Evolutionary conservation across 768 basidiomycete genomes (phyloP), one percentile per base, ranked within the genome.

Genomic region (Pilatotrama ljubarskyi): DNA sequence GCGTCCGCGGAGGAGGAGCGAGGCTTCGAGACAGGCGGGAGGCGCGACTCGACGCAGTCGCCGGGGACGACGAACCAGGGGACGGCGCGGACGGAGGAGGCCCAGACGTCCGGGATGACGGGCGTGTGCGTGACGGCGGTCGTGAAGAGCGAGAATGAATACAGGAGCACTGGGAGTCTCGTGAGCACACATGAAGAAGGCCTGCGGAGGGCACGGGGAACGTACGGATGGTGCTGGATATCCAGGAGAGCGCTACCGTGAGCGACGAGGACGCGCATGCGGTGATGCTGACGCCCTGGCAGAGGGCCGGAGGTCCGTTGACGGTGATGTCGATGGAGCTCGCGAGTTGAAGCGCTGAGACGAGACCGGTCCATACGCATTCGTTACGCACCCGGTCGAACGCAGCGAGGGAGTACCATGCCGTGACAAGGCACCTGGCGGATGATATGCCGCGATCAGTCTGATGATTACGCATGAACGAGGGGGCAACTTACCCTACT

Each of bases 71-170:
- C 41, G 67, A 87, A 90, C 89, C 89, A 90, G 15, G 79, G 77
- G 18, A 88, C 74, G 14, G 74, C 68, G 60, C 81, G 80, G 35
- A 89, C 70, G 10, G 80, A 76, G 41, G 74, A 74, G 26, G 50
- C 71, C 87, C 87, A 90, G 54, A 90, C 74, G 43, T 74, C 72
- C 9, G 80, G 76, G 61, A 81, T 69, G 10, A 66, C 63, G 49
- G 66, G 64, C 24, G 72, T 68, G 64, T 90, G 87, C 2, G 77
- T 67, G 64, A 81, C 69, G 20, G 79, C 68, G 54, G 77, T 69
- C 57, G 82, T 72, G 65, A 80, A 76, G 24, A 90, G 73, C 3
- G 76, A 67, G 63, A 88, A 75, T 65, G 84, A 84, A 65, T 90
- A 87, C 10, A 76, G 67, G 10, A 85, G 64, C 41, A 81, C 83